Conservation (phyloP, 73 alveolate species). For the Stentor coeruleus region DNA sequence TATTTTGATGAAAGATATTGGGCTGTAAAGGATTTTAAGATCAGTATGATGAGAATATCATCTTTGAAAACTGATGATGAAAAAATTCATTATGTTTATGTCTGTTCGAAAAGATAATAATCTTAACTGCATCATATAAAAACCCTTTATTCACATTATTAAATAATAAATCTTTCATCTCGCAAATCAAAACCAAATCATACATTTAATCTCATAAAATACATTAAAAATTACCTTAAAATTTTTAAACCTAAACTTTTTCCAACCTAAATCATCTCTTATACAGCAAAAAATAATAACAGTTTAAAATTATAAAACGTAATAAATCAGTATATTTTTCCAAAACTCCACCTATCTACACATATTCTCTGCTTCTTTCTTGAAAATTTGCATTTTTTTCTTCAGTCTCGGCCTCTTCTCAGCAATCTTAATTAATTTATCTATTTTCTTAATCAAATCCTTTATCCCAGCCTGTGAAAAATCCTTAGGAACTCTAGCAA, state of each 20-base stretch:
- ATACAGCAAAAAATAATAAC: too few species aligned
- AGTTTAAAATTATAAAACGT: too few species aligned
- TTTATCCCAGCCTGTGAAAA: background rate
- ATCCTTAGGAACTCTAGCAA: too few species aligned
- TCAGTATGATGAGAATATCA: constrained; percentile 46
- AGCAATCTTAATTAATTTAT: background rate
- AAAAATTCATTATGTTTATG: constrained; percentile 76
- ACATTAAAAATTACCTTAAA: too few species aligned
- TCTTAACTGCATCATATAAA: too few species aligned
- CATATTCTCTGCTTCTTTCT: background rate
- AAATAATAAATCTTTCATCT: too few species aligned
- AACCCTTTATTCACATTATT: too few species aligned
- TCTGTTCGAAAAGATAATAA: constrained; percentile 20
- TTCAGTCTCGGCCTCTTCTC: background rate
- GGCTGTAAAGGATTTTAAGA: background rate
- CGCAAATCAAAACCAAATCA: too few species aligned
- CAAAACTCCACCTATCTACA: background rate
- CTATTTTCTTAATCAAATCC: background rate
- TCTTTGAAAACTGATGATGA: constrained; percentile 69
- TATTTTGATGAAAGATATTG: constrained; percentile 25
- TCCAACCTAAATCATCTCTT: too few species aligned
- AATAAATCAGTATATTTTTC: too few species aligned
- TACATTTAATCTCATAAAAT: too few species aligned
- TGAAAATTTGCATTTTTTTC: background rate
- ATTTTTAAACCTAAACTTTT: too few species aligned